Percentiles rank a stretch among this genome's conserved stretches.
phyloP scores from a whole-genome alignment of 768 basidiomycete genomes.

The Gyrodon lividus region DNA sequence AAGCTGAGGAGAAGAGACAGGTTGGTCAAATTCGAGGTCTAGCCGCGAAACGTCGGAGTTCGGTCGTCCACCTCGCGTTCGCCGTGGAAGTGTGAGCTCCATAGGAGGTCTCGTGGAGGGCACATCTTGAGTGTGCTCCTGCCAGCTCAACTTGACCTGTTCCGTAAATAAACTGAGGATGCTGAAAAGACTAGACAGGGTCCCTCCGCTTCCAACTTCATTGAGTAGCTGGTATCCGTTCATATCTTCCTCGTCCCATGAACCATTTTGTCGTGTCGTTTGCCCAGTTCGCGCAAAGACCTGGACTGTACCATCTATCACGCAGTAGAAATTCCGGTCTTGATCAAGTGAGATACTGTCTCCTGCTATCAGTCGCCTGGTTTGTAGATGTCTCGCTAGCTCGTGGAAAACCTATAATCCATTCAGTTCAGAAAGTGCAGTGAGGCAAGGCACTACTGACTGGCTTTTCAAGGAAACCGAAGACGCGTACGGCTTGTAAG shows the following conservation, averaged over 20 bases:
- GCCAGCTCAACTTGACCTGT: slow-evolving; percentile 89
- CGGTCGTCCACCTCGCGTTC: slow-evolving; percentile 37
- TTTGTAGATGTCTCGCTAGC: slow-evolving; percentile 93
- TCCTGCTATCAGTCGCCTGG: slow-evolving; percentile 90
- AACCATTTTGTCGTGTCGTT: slow-evolving; percentile 46
- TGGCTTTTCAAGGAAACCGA: slow-evolving; percentile 96
- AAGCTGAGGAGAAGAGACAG: slow-evolving; percentile 27
- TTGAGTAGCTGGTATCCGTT: slow-evolving; percentile 96
- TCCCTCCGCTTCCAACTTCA: slow-evolving; percentile 94
- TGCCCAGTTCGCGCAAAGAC: slow-evolving; percentile 78
- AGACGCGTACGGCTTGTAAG: slow-evolving; percentile 91
- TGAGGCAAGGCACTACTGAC: slow-evolving; percentile 42
- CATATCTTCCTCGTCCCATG: slow-evolving; percentile 84
- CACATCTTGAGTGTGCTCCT: slow-evolving; percentile 48
- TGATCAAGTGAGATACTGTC: slow-evolving; percentile 89
- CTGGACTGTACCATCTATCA: slow-evolving; percentile 96
- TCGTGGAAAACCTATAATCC: slow-evolving; percentile 85
- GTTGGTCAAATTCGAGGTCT: slow-evolving; percentile 38
- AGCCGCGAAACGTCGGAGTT: slow-evolving; percentile 68
- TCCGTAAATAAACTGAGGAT: slow-evolving; percentile 97
- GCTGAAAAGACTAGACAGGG: slow-evolving; percentile 92
- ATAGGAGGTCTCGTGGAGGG: slow-evolving; percentile 28
- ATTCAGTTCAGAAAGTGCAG: not conserved
- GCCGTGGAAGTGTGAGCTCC: slow-evolving; percentile 21
- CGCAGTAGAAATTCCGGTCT: slow-evolving; percentile 96